Conservation (phyloP, 352 stramenopile species). For the Globisporangium yorkense region DNA sequence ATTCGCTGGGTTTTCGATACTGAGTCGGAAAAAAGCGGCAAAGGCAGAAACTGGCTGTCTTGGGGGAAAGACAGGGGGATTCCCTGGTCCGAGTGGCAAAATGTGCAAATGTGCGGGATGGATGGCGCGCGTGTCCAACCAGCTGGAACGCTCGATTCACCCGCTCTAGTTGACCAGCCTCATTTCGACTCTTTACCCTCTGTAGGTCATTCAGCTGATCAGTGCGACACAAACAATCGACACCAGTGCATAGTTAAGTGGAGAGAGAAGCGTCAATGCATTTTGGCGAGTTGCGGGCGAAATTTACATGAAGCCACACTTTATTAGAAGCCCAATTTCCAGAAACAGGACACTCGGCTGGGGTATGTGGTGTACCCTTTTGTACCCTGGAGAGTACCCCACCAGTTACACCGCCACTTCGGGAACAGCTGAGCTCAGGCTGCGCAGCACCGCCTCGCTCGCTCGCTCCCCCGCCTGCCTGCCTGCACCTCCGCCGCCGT, state of each 20-base stretch:
- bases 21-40: not conserved
- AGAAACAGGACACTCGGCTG: not conserved
- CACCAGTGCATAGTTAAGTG: too few species aligned
- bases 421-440: not conserved
- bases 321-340: not conserved
- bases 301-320: not conserved
- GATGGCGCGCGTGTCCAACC: not conserved
- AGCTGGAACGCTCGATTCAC: not conserved
- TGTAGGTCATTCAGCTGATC: not conserved
- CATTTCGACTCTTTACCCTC: not conserved
- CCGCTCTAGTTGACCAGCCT: not conserved
- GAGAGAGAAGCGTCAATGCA: not conserved
- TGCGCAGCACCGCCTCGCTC: not conserved
- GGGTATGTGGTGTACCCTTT: not conserved
- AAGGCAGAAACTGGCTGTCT: slow-evolving; percentile 1
- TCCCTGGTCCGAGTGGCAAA: not conserved
- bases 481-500: not conserved
- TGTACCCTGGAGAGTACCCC: too few species aligned
- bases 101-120: not conserved
- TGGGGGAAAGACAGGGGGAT: not conserved
- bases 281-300: not conserved
- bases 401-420: not conserved
- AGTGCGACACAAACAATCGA: not conserved
- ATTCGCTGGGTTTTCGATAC: not conserved
- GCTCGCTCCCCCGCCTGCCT: not conserved